Evolutionary conservation across 2,329 filamentous ascomycete genomes (phyloP).

Genomic region (Sordariomycetes sp.): DNA sequence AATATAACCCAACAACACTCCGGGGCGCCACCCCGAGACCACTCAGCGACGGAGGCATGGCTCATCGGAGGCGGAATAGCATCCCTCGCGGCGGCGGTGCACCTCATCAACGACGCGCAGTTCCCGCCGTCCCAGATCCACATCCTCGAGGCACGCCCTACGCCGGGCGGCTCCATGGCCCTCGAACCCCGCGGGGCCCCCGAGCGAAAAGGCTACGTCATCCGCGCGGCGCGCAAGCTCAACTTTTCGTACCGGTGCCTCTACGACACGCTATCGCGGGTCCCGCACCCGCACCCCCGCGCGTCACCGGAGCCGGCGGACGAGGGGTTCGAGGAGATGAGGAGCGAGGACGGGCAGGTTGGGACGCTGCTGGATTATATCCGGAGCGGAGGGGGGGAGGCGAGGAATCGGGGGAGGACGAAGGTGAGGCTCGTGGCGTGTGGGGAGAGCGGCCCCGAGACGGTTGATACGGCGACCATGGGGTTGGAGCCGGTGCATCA

Average conservation of each 20-base stretch:
- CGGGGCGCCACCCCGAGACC: background rate
- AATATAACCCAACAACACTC: background rate
- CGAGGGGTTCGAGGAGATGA: background rate
- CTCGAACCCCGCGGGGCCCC: background rate
- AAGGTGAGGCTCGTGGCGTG: conserved; percentile 4
- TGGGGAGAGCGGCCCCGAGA: background rate
- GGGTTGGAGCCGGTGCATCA: conserved; percentile 6
- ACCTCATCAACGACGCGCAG: conserved; percentile 19
- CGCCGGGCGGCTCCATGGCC: conserved; percentile 15
- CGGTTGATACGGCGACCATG: conserved; percentile 4
- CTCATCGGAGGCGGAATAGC: conserved; percentile 21
- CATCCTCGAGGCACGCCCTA: conserved; percentile 15
- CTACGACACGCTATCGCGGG: conserved; percentile 11
- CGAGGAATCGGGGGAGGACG: background rate
- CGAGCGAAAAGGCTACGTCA: conserved; percentile 17
- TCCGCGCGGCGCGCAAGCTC: conserved; percentile 19
- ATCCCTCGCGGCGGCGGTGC: conserved; percentile 18
- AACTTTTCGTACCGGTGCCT: conserved; percentile 18
- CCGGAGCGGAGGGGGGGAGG: conserved; percentile 1
- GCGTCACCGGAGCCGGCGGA: background rate
- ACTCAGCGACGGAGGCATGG: conserved; percentile 12
- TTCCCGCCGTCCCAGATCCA: conserved; percentile 18
- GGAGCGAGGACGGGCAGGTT: background rate
- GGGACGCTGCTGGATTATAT: conserved; percentile 6
- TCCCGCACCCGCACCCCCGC: conserved; percentile 3